A percentile compares a stretch with the other conserved stretches of the same genome.
Evolutionary conservation across 768 basidiomycete genomes (phyloP).

Genomic region (Boletus rubropictus): DNA sequence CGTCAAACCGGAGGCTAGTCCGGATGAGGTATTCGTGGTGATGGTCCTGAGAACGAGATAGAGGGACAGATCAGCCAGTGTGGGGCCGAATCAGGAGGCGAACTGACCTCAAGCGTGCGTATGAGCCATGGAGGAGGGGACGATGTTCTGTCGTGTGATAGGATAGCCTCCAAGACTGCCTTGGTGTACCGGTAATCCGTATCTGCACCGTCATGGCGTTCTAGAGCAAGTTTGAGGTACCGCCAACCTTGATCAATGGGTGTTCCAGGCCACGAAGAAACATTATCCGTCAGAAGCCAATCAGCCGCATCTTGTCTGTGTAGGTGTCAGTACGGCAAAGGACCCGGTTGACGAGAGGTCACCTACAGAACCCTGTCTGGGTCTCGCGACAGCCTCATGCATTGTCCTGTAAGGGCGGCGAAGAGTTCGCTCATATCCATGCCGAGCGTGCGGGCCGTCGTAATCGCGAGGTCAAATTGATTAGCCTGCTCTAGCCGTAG

Average conservation of each 20-base stretch:
- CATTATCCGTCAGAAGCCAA: slow-evolving; percentile 80
- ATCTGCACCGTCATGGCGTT: slow-evolving; percentile 66
- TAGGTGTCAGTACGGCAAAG: slow-evolving; percentile 3
- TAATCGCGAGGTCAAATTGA: slow-evolving; percentile 74
- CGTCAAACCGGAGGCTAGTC: slow-evolving; percentile 70
- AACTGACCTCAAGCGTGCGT: slow-evolving; percentile 60
- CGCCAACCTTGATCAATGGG: slow-evolving; percentile 79
- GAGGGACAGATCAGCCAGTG: background rate
- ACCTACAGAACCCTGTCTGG: slow-evolving; percentile 56
- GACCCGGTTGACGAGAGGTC: background rate
- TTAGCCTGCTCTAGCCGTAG: slow-evolving; percentile 73
- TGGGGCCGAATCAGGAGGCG: background rate
- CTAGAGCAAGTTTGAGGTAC: slow-evolving; percentile 75
- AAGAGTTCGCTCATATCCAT: slow-evolving; percentile 90
- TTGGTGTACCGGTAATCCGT: slow-evolving; percentile 76
- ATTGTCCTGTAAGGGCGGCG: slow-evolving; percentile 67
- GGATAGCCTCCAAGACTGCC: slow-evolving; percentile 67
- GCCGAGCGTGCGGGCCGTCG: slow-evolving; percentile 64
- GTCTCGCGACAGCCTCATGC: slow-evolving; percentile 65
- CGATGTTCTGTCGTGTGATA: slow-evolving; percentile 54
- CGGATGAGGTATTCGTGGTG: slow-evolving; percentile 84
- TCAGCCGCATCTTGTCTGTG: slow-evolving; percentile 63
- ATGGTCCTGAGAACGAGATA: slow-evolving; percentile 38
- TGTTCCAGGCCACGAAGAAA: slow-evolving; percentile 80
- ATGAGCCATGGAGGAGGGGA: slow-evolving; percentile 82